Conservation (phyloP, 164 flowering plant species). For the Platanus orientalis region DNA sequence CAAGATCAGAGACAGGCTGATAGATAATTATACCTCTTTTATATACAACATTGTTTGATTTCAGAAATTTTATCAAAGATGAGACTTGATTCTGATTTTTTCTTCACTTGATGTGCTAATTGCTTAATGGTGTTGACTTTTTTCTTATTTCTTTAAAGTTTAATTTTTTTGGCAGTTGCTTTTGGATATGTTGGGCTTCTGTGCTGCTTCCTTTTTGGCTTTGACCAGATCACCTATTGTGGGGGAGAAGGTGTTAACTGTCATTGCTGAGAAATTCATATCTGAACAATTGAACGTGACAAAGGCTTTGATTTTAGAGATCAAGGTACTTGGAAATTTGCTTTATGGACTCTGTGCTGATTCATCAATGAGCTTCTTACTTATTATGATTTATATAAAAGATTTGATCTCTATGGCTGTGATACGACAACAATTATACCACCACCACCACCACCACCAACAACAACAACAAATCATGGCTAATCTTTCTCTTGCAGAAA, state of each 20-base stretch:
- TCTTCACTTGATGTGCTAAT: not conserved
- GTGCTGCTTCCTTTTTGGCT: conserved; percentile 39
- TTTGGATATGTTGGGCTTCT: conserved; percentile 48
- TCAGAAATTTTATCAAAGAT: no score
- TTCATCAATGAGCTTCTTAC: not conserved
- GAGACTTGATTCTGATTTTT: not conserved
- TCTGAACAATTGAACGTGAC: conserved; percentile 49
- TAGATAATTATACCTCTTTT: no score
- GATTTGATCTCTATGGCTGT: no score
- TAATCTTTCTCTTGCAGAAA: no score
- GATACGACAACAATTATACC: no score
- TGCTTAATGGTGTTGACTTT: not conserved
- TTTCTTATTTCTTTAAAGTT: not conserved
- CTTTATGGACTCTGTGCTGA: not conserved
- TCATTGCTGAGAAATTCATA: conserved; percentile 46
- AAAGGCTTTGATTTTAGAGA: conserved; percentile 48
- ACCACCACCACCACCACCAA: no score
- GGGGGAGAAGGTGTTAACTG: conserved; percentile 30
- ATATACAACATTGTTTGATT: not conserved
- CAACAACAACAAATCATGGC: no score
- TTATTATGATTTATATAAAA: not conserved
- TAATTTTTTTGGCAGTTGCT: conserved; percentile 56
- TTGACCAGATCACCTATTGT: conserved; percentile 37
- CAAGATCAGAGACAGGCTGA: no score
- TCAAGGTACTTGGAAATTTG: conserved; percentile 48